Conservation (phyloP, 2,329 filamentous ascomycete genomes). For the Sclerotinia glacialis region DNA sequence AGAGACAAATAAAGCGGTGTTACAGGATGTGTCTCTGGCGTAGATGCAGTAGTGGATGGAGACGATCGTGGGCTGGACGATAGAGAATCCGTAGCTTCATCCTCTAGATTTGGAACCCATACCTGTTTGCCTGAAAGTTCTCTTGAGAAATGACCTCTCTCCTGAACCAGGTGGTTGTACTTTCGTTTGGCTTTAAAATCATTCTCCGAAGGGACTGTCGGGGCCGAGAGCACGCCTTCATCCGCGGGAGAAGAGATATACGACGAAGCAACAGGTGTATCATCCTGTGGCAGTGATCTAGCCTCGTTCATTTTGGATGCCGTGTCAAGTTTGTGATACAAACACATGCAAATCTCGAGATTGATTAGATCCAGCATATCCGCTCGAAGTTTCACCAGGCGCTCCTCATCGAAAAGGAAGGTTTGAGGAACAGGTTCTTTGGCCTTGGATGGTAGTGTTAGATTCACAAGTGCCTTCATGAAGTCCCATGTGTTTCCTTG, state of each 20-base stretch:
- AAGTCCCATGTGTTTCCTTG: conserved; percentile 60
- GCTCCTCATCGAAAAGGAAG: conserved; percentile 64
- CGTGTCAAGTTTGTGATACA: conserved; percentile 35
- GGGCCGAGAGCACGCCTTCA: conserved; percentile 31
- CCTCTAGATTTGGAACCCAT: conserved; percentile 33
- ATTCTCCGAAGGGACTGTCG: conserved; percentile 35
- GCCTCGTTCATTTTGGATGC: conserved; percentile 28
- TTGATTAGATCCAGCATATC: conserved; percentile 63
- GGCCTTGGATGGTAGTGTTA: conserved; percentile 54
- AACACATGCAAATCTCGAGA: conserved; percentile 54
- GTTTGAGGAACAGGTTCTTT: conserved; percentile 53
- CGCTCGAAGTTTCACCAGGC: conserved; percentile 57
- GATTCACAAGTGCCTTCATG: conserved; percentile 55
- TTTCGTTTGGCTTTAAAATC: conserved; percentile 33
- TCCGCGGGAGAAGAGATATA: conserved; percentile 33
- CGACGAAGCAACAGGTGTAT: conserved; percentile 32
- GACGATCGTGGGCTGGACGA: conserved; percentile 36
- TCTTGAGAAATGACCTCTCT: conserved; percentile 31
- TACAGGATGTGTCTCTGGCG: conserved; percentile 31
- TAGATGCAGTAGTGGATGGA: conserved; percentile 36
- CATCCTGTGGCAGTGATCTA: conserved; percentile 27
- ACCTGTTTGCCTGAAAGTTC: conserved; percentile 30
- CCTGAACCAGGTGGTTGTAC: conserved; percentile 24
- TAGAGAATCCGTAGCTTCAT: conserved; percentile 28
- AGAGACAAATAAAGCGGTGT: conserved; percentile 35